Evolutionary conservation across 2,329 filamentous ascomycete genomes (phyloP).

Genomic region (Colletotrichum sp.): DNA sequence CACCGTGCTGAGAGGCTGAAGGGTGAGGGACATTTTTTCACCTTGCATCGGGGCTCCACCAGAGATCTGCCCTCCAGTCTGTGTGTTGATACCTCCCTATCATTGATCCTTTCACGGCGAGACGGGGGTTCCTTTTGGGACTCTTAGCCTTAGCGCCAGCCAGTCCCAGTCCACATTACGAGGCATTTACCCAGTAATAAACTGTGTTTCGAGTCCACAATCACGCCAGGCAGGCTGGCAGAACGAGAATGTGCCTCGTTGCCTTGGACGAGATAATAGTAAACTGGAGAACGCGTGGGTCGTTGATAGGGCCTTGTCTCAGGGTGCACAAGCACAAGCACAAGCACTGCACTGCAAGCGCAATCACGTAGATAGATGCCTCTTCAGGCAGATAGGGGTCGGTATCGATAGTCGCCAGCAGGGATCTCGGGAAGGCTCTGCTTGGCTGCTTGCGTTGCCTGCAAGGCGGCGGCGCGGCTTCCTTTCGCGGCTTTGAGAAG

Average conservation of each 20-base stretch:
- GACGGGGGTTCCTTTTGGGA: background rate
- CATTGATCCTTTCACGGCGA: background rate
- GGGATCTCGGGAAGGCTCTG: slow-evolving; percentile 1
- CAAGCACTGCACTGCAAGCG: background rate
- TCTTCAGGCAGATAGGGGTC: background rate
- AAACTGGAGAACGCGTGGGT: slow-evolving; percentile 21
- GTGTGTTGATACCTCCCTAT: background rate
- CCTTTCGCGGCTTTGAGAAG: background rate
- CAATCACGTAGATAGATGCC: background rate
- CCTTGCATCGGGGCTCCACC: slow-evolving; percentile 8
- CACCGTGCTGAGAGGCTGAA: background rate
- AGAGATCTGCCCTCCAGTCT: background rate
- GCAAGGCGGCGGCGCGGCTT: background rate
- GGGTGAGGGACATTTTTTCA: slow-evolving; percentile 13
- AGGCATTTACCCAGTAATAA: slow-evolving; percentile 4
- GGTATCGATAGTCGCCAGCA: slow-evolving; percentile 6
- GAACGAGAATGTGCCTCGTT: background rate
- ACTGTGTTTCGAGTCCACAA: background rate
- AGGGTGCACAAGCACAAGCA: background rate
- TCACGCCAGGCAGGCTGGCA: slow-evolving; percentile 10
- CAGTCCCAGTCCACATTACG: slow-evolving; percentile 1
- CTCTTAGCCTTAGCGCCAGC: background rate
- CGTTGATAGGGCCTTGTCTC: slow-evolving; percentile 19
- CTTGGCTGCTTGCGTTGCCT: background rate
- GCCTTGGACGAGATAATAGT: slow-evolving; percentile 17